These are phyloP conservation scores for Blastomyces emzantsi DNA, from an alignment of 2,329 filamentous ascomycete species.

Conservation along the genomic window DNA sequence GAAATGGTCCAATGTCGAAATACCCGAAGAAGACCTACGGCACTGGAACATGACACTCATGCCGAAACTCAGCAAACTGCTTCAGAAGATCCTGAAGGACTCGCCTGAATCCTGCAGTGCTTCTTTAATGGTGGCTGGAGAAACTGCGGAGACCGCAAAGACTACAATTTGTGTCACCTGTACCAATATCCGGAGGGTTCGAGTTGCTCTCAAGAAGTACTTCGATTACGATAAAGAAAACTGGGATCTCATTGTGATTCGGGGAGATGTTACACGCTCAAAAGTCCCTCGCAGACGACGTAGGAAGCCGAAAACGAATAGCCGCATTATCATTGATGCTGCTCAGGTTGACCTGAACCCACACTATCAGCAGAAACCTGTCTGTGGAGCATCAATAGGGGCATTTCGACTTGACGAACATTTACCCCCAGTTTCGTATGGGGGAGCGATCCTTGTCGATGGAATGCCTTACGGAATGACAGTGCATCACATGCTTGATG, in stretches of 20 bases:
- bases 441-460: slow-evolving; percentile 78
- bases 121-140: slow-evolving; percentile 52
- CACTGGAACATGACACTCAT: slow-evolving; percentile 52
- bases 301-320: slow-evolving; percentile 29
- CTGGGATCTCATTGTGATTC: slow-evolving; percentile 53
- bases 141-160: slow-evolving; percentile 46
- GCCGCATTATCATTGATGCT: slow-evolving; percentile 22
- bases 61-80: slow-evolving; percentile 49
- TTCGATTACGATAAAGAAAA: slow-evolving; percentile 48
- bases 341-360: slow-evolving; percentile 47
- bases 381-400: slow-evolving; percentile 86
- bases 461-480: slow-evolving; percentile 85
- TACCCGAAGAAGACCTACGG: slow-evolving; percentile 47
- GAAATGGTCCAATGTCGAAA: slow-evolving; percentile 41
- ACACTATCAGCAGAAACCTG: slow-evolving; percentile 66
- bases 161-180: slow-evolving; percentile 58
- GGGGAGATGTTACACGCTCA: slow-evolving; percentile 48
- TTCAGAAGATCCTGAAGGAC: slow-evolving; percentile 50
- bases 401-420: slow-evolving; percentile 80
- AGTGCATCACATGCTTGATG: slow-evolving; percentile 90
- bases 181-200: slow-evolving; percentile 49
- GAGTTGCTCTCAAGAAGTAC: slow-evolving; percentile 48
- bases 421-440: slow-evolving; percentile 82
- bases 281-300: slow-evolving; percentile 41
- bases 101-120: slow-evolving; percentile 54